Evolutionary conservation across 768 basidiomycete species (phyloP).

Genomic region (Termitomyces sp.): DNA sequence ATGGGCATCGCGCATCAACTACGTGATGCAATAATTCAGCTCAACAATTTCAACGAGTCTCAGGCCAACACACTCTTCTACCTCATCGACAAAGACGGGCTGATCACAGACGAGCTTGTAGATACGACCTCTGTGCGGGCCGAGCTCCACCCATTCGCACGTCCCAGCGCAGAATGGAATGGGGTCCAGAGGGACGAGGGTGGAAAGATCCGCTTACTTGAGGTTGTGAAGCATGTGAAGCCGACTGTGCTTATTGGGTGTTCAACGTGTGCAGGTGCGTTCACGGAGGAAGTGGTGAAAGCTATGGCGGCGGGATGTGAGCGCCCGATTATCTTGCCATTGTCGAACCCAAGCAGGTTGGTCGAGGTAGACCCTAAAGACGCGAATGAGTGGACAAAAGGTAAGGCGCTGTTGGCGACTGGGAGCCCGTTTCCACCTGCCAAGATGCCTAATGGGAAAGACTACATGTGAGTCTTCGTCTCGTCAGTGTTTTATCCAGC

Average conservation of each 20-base stretch:
- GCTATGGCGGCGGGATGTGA: conserved; percentile 67
- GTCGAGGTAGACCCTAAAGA: conserved; percentile 74
- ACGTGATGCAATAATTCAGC: conserved; percentile 66
- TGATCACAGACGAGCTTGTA: conserved; percentile 44
- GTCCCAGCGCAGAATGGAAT: conserved; percentile 55
- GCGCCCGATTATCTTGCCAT: conserved; percentile 78
- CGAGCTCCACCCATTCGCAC: conserved; percentile 49
- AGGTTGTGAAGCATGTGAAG: conserved; percentile 66
- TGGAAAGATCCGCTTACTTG: conserved; percentile 51
- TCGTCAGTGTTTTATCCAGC: not conserved
- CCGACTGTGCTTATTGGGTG: conserved; percentile 86
- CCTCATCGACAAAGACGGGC: conserved; percentile 66
- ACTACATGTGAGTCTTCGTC: conserved; percentile 49
- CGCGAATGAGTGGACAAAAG: conserved; percentile 74
- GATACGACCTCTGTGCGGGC: conserved; percentile 38
- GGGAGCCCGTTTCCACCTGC: conserved; percentile 82
- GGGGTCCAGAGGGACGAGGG: conserved; percentile 28
- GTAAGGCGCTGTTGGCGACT: conserved; percentile 76
- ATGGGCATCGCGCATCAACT: conserved; percentile 76
- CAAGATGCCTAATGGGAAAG: conserved; percentile 60
- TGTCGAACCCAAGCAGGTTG: conserved; percentile 77
- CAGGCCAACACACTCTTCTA: conserved; percentile 69
- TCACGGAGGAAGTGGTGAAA: conserved; percentile 67
- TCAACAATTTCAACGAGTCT: conserved; percentile 44
- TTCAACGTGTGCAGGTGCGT: conserved; percentile 74